These are phyloP conservation scores for Ogataea hybrid DNA, from an alignment of 1,139 yeast species.

Conservation along the genomic window DNA sequence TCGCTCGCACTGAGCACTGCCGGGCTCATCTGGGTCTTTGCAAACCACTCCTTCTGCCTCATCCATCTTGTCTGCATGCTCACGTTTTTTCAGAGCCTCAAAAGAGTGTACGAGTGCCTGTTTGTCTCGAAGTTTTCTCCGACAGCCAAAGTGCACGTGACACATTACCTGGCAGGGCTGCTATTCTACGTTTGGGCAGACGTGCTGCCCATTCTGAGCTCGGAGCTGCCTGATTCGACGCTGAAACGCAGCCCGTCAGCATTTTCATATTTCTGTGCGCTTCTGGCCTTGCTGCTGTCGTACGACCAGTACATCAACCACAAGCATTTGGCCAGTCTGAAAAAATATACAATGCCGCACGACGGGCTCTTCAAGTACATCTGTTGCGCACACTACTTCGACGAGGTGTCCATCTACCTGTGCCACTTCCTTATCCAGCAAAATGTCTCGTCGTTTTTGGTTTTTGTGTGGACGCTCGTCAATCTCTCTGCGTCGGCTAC, in stretches of 20 bases:
- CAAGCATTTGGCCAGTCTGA: conserved; percentile 52
- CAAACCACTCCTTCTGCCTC: not conserved
- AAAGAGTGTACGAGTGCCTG: conserved; percentile 64
- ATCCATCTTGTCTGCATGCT: conserved; percentile 30
- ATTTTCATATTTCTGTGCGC: conserved; percentile 15
- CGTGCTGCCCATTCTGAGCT: conserved; percentile 28
- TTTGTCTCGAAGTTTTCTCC: conserved; percentile 47
- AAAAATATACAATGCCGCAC: conserved; percentile 67
- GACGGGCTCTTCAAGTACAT: conserved; percentile 48
- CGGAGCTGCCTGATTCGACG: conserved; percentile 1
- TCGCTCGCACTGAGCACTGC: conserved; percentile 23
- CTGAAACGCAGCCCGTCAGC: not conserved
- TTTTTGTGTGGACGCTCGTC: conserved; percentile 55
- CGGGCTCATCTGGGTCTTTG: not conserved
- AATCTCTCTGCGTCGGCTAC: conserved; percentile 64
- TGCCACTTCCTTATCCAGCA: conserved; percentile 31
- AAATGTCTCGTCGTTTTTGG: conserved; percentile 18
- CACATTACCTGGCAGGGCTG: conserved; percentile 76
- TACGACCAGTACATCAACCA: conserved; percentile 62
- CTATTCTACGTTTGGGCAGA: conserved; percentile 54
- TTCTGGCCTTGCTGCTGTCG: conserved; percentile 44
- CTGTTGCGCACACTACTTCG: conserved; percentile 79
- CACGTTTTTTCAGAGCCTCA: conserved; percentile 53
- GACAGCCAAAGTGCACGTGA: conserved; percentile 61
- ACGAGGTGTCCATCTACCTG: conserved; percentile 66